Base-by-base conservation (phyloP, 495 filamentous ascomycete genomes). In the Aspergillus taichungensis region DNA sequence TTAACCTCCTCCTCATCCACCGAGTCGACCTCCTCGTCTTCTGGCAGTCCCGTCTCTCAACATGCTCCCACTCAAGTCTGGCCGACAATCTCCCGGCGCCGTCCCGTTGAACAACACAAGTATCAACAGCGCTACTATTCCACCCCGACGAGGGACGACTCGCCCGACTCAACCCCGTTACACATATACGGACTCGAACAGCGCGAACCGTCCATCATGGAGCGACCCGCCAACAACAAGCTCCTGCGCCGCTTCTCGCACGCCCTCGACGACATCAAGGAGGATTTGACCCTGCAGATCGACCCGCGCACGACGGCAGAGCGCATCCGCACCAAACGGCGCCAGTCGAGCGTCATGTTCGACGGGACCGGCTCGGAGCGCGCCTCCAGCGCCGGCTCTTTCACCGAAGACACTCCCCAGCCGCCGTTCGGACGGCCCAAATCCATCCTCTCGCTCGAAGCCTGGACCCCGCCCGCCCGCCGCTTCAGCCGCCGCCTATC, bases 191-290 rank as follows among this genome's bases (percentile, higher is more conserved):
- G 68, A 44, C 49, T 64, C 18, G 67, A 70, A 34, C 54, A 64
- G 43, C 62, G 67, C 45, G 56, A 61, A 11, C 60, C 64, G 18
- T 68, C 68, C 9, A 59, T 69, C 49, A 45, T 47, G 37, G 52
- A 65, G 39, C 55, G 51, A 39, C 51, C 63, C 37, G 18, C 18
- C 18, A 24, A 24, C 18, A 24, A 24, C 18, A 61, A 59, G 18
- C 56, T 65, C n/a, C 40, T 68, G 38, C 57, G 49, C 45, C 63
- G 67, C 14, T 56, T 70, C 46, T 70, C 67, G 13, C 59, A 67
- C 46, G 64, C 60, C 34, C 60, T 70, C 27, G 67, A 57, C 47
- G 63, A 68, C 38, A 68, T 68, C 55, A 63, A 62, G 13, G 67
- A 70, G 45, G 65, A 71, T 38, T 55, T 64, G 24, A 50, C 60